Evolutionary conservation across 2,329 filamentous ascomycete genomes (phyloP).

Genomic region (Ilyonectria mors-panacis): DNA sequence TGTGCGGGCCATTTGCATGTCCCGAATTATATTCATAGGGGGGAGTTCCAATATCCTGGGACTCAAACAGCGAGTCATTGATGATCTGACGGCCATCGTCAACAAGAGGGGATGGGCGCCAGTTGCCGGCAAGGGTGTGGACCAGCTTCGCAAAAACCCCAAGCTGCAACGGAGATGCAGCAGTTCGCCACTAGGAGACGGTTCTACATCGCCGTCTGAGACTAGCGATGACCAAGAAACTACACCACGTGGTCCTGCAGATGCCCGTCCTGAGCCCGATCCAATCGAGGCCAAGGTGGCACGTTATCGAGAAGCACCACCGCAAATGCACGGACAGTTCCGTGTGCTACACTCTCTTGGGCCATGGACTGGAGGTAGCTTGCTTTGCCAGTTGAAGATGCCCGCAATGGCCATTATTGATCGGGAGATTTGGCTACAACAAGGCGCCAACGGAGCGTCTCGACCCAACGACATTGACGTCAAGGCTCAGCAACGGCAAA

Average conservation of each 20-base stretch:
- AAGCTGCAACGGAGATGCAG: conserved; percentile 57
- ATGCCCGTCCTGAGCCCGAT: conserved; percentile 47
- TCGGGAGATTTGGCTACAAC: conserved; percentile 78
- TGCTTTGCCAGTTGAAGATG: conserved; percentile 78
- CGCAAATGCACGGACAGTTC: conserved; percentile 70
- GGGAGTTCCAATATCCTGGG: conserved; percentile 85
- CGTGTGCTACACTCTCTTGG: conserved; percentile 79
- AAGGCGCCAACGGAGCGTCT: conserved; percentile 75
- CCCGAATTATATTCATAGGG: conserved; percentile 88
- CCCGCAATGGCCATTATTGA: conserved; percentile 80
- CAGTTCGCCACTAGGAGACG: conserved; percentile 35
- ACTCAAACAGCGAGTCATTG: conserved; percentile 81
- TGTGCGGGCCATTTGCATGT: conserved; percentile 87
- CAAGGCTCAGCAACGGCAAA: conserved; percentile 73
- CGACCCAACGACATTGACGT: conserved; percentile 72
- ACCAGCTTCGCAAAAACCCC: conserved; percentile 64
- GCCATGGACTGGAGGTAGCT: conserved; percentile 81
- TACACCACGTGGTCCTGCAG: conserved; percentile 41
- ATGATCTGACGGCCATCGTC: conserved; percentile 80
- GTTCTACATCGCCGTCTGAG: conserved; percentile 43
- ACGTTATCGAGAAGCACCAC: conserved; percentile 53
- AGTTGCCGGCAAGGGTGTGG: conserved; percentile 78
- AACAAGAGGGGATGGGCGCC: conserved; percentile 82
- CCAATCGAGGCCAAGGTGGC: conserved; percentile 56
- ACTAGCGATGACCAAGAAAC: conserved; percentile 43